Base-by-base conservation (phyloP, 129 eudicot species). In the Mikania micrantha region DNA sequence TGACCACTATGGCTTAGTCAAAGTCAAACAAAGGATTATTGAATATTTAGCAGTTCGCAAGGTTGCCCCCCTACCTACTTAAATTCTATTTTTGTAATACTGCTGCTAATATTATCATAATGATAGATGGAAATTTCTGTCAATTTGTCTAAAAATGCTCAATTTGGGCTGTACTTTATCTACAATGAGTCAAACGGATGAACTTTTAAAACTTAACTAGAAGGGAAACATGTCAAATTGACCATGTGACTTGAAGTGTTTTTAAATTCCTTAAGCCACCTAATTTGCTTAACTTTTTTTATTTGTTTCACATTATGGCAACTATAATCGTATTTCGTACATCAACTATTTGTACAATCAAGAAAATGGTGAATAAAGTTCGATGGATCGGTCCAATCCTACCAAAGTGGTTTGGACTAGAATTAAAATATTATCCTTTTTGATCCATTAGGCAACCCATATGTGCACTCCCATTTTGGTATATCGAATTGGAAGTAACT, bases 1-100 rank as follows among this genome's bases (percentile, higher is more conserved):
- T 72, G 98, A 91, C 80, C 96, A 91, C 70, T 85, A 88, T 67
- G 98, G 98, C 66, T 73, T 91, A 68, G 84, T 75, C 59, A 91
- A 91, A 80, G 88, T 91, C 84, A 88, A 91, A 78, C 98, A 91
- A 83, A 82, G 96, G 69, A 88, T 91, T 73, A 84, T 91, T 32
- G 98, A 91, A 77, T 91, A 88, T 66, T 68, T 91, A 77, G 98
- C 98, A n/a, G 98, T 91, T 78, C 95, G 98, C 58, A 91, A 88
- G 98, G 98, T 91, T 74, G 70, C 13, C 70, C 53, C 40, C 12
- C 59, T 52, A 49, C 36, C 45, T 69, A 58, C 0, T 19, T 21
- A 28, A 12, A 4, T 22, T 65, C 49, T 20, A 27, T 1, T 27
- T 44, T 70, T 31, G 17, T 50, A 20, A 22, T 36, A n/a, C 28